Base-by-base conservation (phyloP, 106 monocot genomes). In the Dendrobium catenatum region DNA sequence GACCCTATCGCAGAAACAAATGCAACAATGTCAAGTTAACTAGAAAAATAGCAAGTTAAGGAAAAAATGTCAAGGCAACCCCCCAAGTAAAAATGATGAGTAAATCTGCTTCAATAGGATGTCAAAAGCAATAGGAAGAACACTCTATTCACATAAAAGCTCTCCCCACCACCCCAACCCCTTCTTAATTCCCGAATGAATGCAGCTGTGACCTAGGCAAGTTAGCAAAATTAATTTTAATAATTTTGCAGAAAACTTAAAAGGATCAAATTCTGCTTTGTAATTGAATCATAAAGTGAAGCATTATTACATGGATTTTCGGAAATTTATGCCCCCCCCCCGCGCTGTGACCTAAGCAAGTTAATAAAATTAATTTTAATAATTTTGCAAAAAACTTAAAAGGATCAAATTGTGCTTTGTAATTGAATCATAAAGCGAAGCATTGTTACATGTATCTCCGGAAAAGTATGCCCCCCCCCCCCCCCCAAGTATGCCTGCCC, bases 1-100 rank as follows among this genome's bases (percentile, higher is more conserved):
- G 56, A 58, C 86, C 88, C 96, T 85, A 31, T 70, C 4, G 79
- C 29, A 51, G 54, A 75, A 26, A 75, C 19, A 86, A 18, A 29
- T 40, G n/a, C 42, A 75, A n/a, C 6, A 22, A 46, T 75, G 46
- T 75, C 2, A 73, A 42, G 1, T 13, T 51, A 51, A 51, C 51
- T 13, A 51, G 51, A 15, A 51, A 51, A 13, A 51, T 13, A 51
- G 10, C 51, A 51, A 51, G 15, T 51, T 51, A 51, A 46, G 9
- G 46, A 46, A 37, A 46, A 46, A 46, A 46, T 46, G 46, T 46
- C 46, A 46, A 51, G 13, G 51, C 51, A 51, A 51, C 51, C 10
- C 51, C 10, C 51, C 13, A 51, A 51, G 15, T 51, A 51, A 3
- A 51, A 51, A 51, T 51, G 15, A 51, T 15, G 15, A 51, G 51